These are phyloP conservation scores for Plasmodium falciparum DNA, from an alignment of 169 alveolate species.

Conservation along the genomic window DNA sequence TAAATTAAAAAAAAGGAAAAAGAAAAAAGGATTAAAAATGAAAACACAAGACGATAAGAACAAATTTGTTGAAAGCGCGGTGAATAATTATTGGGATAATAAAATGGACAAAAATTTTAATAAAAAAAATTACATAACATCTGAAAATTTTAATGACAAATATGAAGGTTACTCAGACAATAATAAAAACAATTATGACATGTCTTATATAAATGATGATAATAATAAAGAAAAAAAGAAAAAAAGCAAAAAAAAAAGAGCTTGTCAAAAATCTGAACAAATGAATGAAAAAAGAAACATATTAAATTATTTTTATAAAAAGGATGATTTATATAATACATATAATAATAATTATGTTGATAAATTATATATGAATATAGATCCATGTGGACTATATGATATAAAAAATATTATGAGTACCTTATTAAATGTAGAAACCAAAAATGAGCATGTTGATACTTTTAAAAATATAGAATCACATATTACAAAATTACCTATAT, in stretches of 20 bases:
- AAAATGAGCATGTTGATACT: background rate
- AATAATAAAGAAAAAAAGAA: background rate
- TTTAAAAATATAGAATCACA: background rate
- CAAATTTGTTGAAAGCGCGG: no score
- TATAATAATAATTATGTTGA: conserved; percentile 2
- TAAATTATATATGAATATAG: background rate
- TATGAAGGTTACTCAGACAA: background rate
- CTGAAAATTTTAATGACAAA: background rate
- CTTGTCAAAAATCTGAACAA: background rate
- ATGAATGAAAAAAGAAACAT: background rate
- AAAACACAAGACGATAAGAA: background rate
- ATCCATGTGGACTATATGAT: conserved; percentile 1
- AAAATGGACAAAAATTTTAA: no score
- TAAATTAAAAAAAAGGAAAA: background rate
- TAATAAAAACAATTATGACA: background rate
- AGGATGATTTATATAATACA: background rate
- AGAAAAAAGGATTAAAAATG: background rate
- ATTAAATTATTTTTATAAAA: background rate
- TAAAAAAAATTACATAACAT: background rate
- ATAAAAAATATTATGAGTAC: background rate
- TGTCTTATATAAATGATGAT: background rate
- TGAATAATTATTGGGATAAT: no score
- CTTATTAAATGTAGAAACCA: background rate
- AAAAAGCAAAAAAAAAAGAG: background rate
- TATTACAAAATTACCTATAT: background rate